Evolutionary conservation across 2,329 filamentous ascomycete genomes (phyloP), one percentile per base, ranked within the genome.

Genomic region (Tolypocladium guangdongense): DNA sequence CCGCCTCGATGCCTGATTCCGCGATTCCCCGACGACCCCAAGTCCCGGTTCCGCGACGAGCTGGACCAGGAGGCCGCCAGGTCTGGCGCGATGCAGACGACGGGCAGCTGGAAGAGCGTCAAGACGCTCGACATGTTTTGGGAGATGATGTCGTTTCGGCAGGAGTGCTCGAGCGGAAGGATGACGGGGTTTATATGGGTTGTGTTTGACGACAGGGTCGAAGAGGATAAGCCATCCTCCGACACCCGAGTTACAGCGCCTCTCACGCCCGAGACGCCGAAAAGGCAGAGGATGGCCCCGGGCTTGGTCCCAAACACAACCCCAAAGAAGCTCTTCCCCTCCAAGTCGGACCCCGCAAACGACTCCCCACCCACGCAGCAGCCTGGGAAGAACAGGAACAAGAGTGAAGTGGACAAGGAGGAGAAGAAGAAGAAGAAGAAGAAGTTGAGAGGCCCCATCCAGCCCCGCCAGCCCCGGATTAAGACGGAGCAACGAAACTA

Each of bases 91-190:
- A 71, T 78, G 59, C 79, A 81, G 59, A 77, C 74, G 30, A 71
- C 74, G 3, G 87, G 87, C 0, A 77, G 81, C 54, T 99, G 93
- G 93, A 87, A 84, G 65, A 90, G 87, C 55, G 84, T 96, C 27
- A 85, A 80, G 65, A 87, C 83, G 0, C 73, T 99, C 41, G 88
- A 91, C n/a, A 84, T 91, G 60, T 99, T 99, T 64, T 99, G 93
- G 93, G 93, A 99, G 57, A 87, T 95, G 79, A 97, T 99, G 92
- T 86, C 91, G 0, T 97, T 88, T 65, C 79, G 93, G 54, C 93
- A 97, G 66, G 93, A 99, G 65, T 99, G 93, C 64, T 96, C 91
- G 0, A 89, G 90, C 36, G 95, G 93, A 0, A 80, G 91, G 20
- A 78, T 96, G 64, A 95, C 96, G 0, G 95, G 95, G 0, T 99